phyloP scores from a whole-genome alignment of 2,329 filamentous ascomycete genomes.

The Diaporthe vexans region DNA sequence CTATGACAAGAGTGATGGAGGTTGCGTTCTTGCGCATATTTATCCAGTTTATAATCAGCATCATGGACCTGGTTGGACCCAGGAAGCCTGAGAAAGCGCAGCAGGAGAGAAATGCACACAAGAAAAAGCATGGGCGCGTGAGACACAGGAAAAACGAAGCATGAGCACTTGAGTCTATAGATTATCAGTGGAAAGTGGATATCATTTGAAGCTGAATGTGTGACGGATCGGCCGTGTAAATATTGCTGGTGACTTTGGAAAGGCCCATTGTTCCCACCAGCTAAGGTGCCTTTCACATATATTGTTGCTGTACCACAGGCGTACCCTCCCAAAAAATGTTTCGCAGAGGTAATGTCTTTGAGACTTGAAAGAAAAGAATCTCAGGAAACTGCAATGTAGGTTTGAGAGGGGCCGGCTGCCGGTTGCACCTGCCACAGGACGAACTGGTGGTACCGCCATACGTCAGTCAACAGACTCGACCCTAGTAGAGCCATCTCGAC shows the following conservation, averaged over 20 bases:
- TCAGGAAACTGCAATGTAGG: too few relatives aligned
- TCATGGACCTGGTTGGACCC: not conserved
- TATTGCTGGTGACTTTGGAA: not conserved
- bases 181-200: not conserved
- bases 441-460: too few relatives aligned
- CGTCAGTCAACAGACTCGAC: too few relatives aligned
- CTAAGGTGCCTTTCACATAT: too few relatives aligned
- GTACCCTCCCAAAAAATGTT: too few relatives aligned
- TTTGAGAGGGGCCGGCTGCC: too few relatives aligned
- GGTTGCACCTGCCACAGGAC: too few relatives aligned
- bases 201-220: not conserved
- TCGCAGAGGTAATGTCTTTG: too few relatives aligned
- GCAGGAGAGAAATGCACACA: not conserved
- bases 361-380: too few relatives aligned
- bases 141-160: not conserved
- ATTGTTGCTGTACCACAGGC: too few relatives aligned
- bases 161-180: not conserved
- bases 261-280: not conserved
- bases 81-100: not conserved
- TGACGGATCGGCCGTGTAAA: too few relatives aligned
- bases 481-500: too few relatives aligned
- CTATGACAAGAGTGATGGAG: slow-evolving; percentile 7
- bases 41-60: not conserved
- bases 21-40: not conserved
- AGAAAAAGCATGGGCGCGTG: not conserved